Evolutionary conservation across 2,329 filamentous ascomycete genomes (phyloP), one percentile per base, ranked within the genome.

Genomic region (Aureobasidium lini): DNA sequence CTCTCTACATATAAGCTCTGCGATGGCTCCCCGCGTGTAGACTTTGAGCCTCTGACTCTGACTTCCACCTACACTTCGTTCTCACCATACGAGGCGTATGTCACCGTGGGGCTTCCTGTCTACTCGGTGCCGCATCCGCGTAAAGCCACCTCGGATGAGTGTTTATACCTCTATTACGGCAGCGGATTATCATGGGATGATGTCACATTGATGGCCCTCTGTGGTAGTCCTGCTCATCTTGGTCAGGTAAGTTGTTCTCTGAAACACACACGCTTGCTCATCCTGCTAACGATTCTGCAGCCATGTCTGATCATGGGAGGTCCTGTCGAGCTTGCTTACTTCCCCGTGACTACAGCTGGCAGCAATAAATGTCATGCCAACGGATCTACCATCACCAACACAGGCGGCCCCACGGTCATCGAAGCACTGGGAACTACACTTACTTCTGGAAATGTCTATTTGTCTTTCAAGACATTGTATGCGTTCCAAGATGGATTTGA

Each of bases 281-380:
- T 15, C 18, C 10, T 13, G 29, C 50, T 54, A 44, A 54, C 16
- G 1, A 15, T 36, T 6, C 15, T 11, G 6, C 23, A 63, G 23
- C 59, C 63, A 44, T 68, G 65, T 57, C 61, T 66, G 4, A 60
- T 67, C 9, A 60, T 59, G 43, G 66, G 66, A 15, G 66, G 66
- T 8, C 66, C 65, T 9, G 61, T 66, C 3, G 52, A 62, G 15
- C 61, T 68, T 10, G 58, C 66, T 23, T 67, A 67, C 59, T 67
- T 66, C 47, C 66, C 66, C 10, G 62, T 65, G 36, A 43, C 61
- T n/a, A 62, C 39, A 15, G 50, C 48, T 10, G 44, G 39, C 7
- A 48, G 47, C 10, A 44, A 62, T 36, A 32, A 58, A 29, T 61
- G 57, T 13, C 47, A 42, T 15, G 18, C 36, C 15, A 59, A 61